Evolutionary conservation across 1,284 basidiomycete genomes (phyloP), one percentile per base, ranked within the genome.

Genomic region (Ganoderma leucocontextum): DNA sequence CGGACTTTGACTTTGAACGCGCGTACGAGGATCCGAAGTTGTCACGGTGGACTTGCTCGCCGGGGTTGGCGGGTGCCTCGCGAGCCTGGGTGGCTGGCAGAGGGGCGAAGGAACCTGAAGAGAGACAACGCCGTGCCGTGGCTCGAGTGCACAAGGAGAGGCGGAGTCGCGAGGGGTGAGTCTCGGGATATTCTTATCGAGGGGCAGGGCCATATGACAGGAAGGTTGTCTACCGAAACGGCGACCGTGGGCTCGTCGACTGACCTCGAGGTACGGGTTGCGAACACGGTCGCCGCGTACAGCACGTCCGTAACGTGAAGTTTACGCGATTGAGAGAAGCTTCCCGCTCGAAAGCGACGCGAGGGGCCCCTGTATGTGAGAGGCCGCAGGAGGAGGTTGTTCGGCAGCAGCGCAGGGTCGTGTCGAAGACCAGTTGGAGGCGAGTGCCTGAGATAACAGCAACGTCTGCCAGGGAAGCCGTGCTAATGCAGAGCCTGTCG

Each of bases 211-310:
- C 25, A 22, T 39, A 19, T n/a, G 65, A 29, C 41, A 39, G 65
- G 65, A 35, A 17, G 63, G 35, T 29, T 55, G 52, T 61, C 57
- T 38, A 22, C 57, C 47, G 44, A 47, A 13, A 38, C 42, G 55
- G 42, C 29, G 22, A n/a, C 13, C 44, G 22, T 35, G 52, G 52
- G 29, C 29, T 17, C 52, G 29, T 10, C 22, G n/a, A 25, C n/a
- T 49, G 15, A 42, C n/a, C 6, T 15, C 19, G 44, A 47, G 19
- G 39, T 10, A 13, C 17, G 44, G 44, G 22, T 25, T 12, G 25
- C 22, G 49, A 15, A 29, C 22, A n/a, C 7, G 12, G n/a, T 13
- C 4, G 44, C 44, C n/a, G 19, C 33, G 29, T 17, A 15, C 4
- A 9, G 29, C 13, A 29, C 15, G 52, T 55, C 22, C 47, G 47